Evolutionary conservation across 495 filamentous ascomycete genomes (phyloP).

Genomic region (Xylaria bambusicola): DNA sequence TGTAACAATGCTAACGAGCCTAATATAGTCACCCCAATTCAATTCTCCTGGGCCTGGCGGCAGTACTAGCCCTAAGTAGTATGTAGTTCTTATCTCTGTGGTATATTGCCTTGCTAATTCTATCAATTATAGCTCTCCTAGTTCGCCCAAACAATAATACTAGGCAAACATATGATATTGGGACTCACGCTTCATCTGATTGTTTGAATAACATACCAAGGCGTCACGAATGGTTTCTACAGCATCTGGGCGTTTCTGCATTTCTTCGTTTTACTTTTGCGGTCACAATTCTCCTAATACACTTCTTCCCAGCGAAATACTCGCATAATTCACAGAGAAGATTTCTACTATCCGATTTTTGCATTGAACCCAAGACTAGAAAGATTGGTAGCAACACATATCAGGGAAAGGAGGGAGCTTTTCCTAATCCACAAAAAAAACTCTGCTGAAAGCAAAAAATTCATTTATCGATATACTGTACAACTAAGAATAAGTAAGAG

Average conservation of each 20-base stretch:
- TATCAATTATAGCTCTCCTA: constrained; percentile 16
- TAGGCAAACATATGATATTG: background rate
- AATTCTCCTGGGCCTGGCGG: constrained; percentile 20
- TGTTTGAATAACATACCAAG: constrained; percentile 21
- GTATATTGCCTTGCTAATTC: background rate
- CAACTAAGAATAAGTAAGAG: constrained; percentile 1
- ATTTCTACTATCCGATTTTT: constrained; percentile 1
- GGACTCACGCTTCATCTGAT: background rate
- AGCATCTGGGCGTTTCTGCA: constrained; percentile 18
- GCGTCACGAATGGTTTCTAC: constrained; percentile 8
- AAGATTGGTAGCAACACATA: constrained; percentile 6
- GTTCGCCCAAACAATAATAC: constrained; percentile 20
- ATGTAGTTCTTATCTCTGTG: background rate
- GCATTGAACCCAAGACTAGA: constrained; percentile 14
- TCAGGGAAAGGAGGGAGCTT: background rate
- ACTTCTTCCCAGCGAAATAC: background rate
- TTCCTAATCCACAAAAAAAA: constrained; percentile 13
- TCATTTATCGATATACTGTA: constrained; percentile 12
- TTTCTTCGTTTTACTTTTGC: constrained; percentile 1
- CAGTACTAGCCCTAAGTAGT: constrained; percentile 24
- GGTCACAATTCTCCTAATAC: background rate
- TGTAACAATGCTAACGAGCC: constrained; percentile 18
- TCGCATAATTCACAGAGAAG: constrained; percentile 13
- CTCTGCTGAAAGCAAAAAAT: background rate
- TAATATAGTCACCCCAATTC: constrained; percentile 27